phyloP scores from a whole-genome alignment of 768 basidiomycete genomes.

The Phlebiopsis flavidoalba region DNA sequence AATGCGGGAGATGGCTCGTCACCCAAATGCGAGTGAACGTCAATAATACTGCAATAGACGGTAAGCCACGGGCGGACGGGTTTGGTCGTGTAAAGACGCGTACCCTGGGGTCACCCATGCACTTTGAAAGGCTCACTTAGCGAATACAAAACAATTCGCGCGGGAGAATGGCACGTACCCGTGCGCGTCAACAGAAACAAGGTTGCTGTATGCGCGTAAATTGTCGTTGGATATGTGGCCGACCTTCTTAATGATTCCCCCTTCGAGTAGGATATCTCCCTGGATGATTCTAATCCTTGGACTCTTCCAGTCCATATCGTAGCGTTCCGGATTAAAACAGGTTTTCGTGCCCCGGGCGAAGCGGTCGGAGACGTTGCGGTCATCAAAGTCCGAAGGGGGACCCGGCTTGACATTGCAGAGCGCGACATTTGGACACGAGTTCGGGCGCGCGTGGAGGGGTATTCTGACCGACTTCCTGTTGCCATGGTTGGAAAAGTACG shows the following conservation, averaged over 20 bases:
- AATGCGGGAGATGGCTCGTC: constrained; percentile 24
- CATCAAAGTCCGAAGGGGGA: constrained; percentile 29
- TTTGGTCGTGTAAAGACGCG: neutral
- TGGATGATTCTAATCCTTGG: constrained; percentile 50
- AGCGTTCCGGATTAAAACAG: constrained; percentile 60
- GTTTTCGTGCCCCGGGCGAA: constrained; percentile 46
- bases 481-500: neutral
- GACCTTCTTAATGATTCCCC: constrained; percentile 56
- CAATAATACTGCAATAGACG: constrained; percentile 33
- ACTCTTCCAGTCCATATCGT: constrained; percentile 72
- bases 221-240: constrained; percentile 26
- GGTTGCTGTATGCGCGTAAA: neutral
- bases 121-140: constrained; percentile 28
- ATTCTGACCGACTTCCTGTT: neutral
- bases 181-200: constrained; percentile 45
- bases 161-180: constrained; percentile 3
- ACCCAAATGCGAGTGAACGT: constrained; percentile 56
- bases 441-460: constrained; percentile 26
- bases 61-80: neutral
- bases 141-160: neutral
- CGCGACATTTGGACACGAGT: constrained; percentile 28
- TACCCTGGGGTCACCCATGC: constrained; percentile 62
- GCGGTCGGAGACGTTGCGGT: constrained; percentile 44
- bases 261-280: constrained; percentile 57
- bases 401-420: constrained; percentile 30